phyloP scores from a whole-genome alignment of 495 filamentous ascomycete species.

The Podospora conica region DNA sequence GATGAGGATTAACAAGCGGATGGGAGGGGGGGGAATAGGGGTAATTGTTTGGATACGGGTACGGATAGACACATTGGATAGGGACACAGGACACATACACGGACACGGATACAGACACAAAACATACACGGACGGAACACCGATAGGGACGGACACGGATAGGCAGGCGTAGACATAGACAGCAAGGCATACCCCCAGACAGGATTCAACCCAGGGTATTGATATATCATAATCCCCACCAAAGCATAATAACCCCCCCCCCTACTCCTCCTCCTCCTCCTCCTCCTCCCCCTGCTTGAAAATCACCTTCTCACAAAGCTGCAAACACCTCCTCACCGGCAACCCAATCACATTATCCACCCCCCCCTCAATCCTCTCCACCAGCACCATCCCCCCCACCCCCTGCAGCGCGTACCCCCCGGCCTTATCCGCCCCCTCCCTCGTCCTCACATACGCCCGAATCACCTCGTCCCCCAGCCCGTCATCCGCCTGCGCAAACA shows the following conservation, averaged over 20 bases:
- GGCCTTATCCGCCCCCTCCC: slow-evolving; percentile 94
- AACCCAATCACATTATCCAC: slow-evolving; percentile 96
- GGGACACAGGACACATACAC: background rate
- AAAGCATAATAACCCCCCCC: background rate
- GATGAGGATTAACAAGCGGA: background rate
- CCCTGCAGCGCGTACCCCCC: slow-evolving; percentile 95
- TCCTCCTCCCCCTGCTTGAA: slow-evolving; percentile 43
- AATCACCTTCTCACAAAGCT: slow-evolving; percentile 78
- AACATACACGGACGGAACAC: too few species aligned
- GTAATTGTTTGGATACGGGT: background rate
- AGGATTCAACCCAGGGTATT: too few species aligned
- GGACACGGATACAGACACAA: background rate
- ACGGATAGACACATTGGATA: background rate
- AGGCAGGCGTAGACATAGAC: too few species aligned
- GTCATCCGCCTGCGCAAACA: slow-evolving; percentile 68
- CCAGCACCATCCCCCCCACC: slow-evolving; percentile 66
- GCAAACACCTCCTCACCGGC: slow-evolving; percentile 73
- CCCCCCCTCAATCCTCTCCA: slow-evolving; percentile 82
- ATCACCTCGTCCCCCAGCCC: slow-evolving; percentile 62
- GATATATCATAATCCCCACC: too few species aligned
- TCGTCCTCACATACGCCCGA: slow-evolving; percentile 76
- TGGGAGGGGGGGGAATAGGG: background rate
- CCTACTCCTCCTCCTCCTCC: slow-evolving; percentile 27
- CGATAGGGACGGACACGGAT: too few species aligned
- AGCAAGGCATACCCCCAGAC: background rate